Evolutionary conservation across 164 flowering plant species (phyloP).

Genomic region (Annona squamosa): DNA sequence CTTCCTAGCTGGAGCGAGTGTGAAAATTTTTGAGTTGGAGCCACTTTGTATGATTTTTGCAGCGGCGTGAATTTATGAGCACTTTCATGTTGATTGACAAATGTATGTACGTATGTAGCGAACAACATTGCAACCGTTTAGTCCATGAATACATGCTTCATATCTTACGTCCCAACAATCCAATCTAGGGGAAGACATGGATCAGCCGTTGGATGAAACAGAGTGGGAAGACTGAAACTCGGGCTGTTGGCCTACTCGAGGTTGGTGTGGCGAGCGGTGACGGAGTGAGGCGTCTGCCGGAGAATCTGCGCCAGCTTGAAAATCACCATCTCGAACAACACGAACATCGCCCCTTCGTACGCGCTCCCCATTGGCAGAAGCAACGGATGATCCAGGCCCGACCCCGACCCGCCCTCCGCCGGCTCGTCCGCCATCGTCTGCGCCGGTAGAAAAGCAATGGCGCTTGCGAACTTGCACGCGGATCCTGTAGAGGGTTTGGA

Average conservation of each 20-base stretch:
- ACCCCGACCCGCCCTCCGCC: constrained; percentile 9
- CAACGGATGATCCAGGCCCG: constrained; percentile 19
- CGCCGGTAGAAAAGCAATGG: constrained; percentile 60
- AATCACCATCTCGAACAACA: constrained; percentile 91
- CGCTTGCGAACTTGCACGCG: constrained; percentile 36
- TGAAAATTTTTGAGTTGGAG: too few relatives aligned
- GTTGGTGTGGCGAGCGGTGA: constrained; percentile 85
- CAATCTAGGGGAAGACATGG: too few relatives aligned
- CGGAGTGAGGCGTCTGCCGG: constrained; percentile 51
- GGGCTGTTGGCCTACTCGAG: constrained; percentile 38
- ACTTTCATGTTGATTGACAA: too few relatives aligned
- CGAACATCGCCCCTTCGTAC: constrained; percentile 90
- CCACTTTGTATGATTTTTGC: too few relatives aligned
- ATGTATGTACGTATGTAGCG: too few relatives aligned
- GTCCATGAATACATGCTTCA: too few relatives aligned
- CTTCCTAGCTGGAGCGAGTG: too few relatives aligned
- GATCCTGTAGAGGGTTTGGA: constrained; percentile 65
- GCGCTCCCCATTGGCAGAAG: constrained; percentile 89
- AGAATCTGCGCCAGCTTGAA: constrained; percentile 48
- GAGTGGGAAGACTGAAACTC: too few relatives aligned
- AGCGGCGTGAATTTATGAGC: too few relatives aligned
- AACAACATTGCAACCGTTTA: too few relatives aligned
- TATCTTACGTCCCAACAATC: too few relatives aligned
- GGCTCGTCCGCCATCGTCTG: constrained; percentile 84
- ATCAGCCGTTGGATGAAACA: too few relatives aligned